Base-by-base conservation (phyloP, 2,329 filamentous ascomycete species). In the Colletotrichum lentis region DNA sequence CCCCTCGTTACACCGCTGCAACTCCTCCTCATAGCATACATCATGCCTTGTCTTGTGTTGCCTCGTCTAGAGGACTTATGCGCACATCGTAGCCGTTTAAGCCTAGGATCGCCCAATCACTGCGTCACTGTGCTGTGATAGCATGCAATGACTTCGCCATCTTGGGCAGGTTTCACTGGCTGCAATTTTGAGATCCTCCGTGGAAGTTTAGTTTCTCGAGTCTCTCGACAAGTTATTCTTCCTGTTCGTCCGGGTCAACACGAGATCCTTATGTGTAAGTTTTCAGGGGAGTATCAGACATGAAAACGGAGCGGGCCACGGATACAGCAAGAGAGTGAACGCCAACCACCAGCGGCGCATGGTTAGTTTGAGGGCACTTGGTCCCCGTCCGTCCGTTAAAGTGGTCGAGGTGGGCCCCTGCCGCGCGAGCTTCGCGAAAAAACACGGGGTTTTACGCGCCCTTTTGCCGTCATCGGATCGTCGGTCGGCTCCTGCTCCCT, bases 391-490 rank as follows among this genome's bases (percentile, higher is more conserved):
- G 24, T 11, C 22, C 11, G 27, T 46, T 41, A 31, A 56, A 55
- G 50, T 60, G 55, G 20, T 49, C 59, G 59, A 50, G 55, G 54
- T 55, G 54, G 54, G 43, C 22, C 31, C 54, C 53, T 11, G 27
- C 53, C 47, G 57, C 67, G 47, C 35, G 35, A 43, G 18, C 39
- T 54, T 59, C 68, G 61, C 68, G 68, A 70, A 70, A 70, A 70
- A 68, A 68, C 64, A 62, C 68, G 64, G 27, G 27, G 37, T 52
- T 27, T 20, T 55, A 70, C 64, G 68, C 68, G 68, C 43, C 52
- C 52, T 43, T 37, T 35, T 31, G 44, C 39, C 22, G 39, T 50
- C 18, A n/a, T 14, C 31, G 35, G 65, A 65, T 68, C 65, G 55
- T 66, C 56, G 35, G 41, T 18, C 11, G 60, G 62, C 64, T 63